Evolutionary conservation across 179 eudicot genomes (phyloP).

Genomic region (Dionaea muscipula): DNA sequence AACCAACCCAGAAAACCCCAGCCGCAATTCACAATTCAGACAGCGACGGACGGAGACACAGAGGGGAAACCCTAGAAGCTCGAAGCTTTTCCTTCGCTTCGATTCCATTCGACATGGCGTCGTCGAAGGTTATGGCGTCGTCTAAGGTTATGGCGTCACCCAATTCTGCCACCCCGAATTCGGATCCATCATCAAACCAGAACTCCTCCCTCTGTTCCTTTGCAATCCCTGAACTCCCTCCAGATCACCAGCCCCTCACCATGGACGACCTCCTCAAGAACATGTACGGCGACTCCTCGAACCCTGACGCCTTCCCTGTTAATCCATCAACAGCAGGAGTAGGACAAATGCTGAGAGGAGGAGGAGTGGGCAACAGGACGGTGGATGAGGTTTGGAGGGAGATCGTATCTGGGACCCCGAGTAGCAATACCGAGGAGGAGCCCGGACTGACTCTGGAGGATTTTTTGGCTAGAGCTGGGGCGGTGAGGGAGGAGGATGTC

Average conservation of each 20-base stretch:
- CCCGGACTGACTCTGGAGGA: conserved; percentile 59
- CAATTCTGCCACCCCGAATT: conserved; percentile 24
- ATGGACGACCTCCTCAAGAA: conserved; percentile 51
- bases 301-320: conserved; percentile 6
- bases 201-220: conserved; percentile 13
- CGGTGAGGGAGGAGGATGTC: conserved; percentile 37
- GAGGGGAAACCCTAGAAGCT: conserved; percentile 12
- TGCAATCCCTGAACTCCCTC: conserved; percentile 8
- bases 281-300: conserved; percentile 31
- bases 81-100: too few species aligned
- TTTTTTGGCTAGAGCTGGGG: conserved; percentile 39
- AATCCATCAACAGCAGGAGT: neutral
- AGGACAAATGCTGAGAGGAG: conserved; percentile 2
- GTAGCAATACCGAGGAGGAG: conserved; percentile 18
- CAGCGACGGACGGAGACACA: too few species aligned
- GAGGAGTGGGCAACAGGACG: conserved; percentile 11
- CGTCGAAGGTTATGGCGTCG: conserved; percentile 36
- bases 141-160: too few species aligned
- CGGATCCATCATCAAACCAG: conserved; percentile 28
- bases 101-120: conserved; percentile 20
- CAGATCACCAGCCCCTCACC: conserved; percentile 19
- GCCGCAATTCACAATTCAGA: too few species aligned
- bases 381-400: conserved; percentile 45
- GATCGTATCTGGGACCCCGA: conserved; percentile 24
- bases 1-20: too few species aligned